Evolutionary conservation across 2,329 filamentous ascomycete species (phyloP).

Genomic region (Huntiella savannae): DNA sequence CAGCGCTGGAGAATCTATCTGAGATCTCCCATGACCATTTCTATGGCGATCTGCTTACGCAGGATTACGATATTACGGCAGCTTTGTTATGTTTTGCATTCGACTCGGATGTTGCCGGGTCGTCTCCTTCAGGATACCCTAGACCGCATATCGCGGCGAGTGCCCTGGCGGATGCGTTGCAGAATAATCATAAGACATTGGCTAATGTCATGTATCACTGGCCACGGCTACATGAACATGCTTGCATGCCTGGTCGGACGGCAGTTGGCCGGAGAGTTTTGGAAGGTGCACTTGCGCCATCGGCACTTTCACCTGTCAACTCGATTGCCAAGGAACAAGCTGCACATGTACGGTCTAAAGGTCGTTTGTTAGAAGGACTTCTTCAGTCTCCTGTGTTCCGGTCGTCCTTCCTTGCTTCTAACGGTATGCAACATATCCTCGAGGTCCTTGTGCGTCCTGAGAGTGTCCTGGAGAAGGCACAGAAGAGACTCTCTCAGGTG

Average conservation of each 20-base stretch:
- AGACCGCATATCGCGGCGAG: constrained; percentile 35
- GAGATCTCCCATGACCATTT: constrained; percentile 51
- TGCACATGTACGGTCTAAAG: constrained; percentile 19
- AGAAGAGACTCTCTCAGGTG: constrained; percentile 36
- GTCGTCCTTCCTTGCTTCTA: constrained; percentile 32
- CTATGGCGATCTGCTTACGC: constrained; percentile 44
- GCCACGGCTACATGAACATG: constrained; percentile 21
- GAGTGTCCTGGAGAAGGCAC: constrained; percentile 27
- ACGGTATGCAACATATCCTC: constrained; percentile 35
- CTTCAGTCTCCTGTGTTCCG: constrained; percentile 34
- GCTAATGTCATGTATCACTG: constrained; percentile 30
- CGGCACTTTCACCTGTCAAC: not conserved
- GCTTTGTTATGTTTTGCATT: constrained; percentile 38
- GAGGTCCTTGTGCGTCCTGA: constrained; percentile 24
- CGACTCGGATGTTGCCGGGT: constrained; percentile 14
- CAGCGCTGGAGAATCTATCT: constrained; percentile 36
- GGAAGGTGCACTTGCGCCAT: constrained; percentile 3
- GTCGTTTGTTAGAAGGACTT: constrained; percentile 35
- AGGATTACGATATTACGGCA: constrained; percentile 32
- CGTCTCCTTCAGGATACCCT: constrained; percentile 15
- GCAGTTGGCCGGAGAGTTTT: constrained; percentile 10
- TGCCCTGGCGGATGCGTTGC: constrained; percentile 36
- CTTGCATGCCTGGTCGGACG: constrained; percentile 19
- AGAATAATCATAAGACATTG: constrained; percentile 47
- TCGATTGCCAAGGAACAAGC: constrained; percentile 11